Evolutionary conservation across 495 filamentous ascomycete species (phyloP), one percentile per base, ranked within the genome.

Genomic region (Trichoderma orchidacearum): DNA sequence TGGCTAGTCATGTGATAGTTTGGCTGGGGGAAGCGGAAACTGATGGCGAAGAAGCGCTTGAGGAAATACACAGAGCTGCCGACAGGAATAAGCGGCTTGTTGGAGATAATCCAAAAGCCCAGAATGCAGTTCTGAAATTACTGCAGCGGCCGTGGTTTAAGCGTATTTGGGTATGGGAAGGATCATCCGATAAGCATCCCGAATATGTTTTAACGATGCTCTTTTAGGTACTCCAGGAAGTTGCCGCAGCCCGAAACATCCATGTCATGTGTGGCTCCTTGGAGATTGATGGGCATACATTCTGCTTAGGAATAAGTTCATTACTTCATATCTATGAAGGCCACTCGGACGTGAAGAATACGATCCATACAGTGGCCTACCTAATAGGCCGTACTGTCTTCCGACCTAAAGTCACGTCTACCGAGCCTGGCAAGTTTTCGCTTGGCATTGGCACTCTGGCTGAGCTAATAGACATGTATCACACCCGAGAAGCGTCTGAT

Each of bases 381-480:
- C 9, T 41, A 7, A 41, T 41, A 41, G n/a, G 36, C 4, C 36
- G 36, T 17, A 18, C 13, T 6, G 5, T 41, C 1, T 21, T 41
- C 21, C n/a, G 13, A 17, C n/a, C 36, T 8, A 41, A 41, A 17
- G 2, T 6, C 13, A 7, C 36, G n/a, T 17, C n/a, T 41, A 41
- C n/a, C 5, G 13, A 41, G 9, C 1, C 36, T 0, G n/a, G 36
- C n/a, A 41, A 0, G n/a, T 41, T 41, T 17, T 41, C 36, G 36
- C 36, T 41, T 0, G 8, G 7, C 9, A 41, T 41, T 6, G 3
- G 12, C 5, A 15, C 5, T 18, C 36, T 72, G 41, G 56, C 61
- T 28, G 58, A 69, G 56, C 58, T 72, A 34, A 55, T 70, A 30
- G 65, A 67, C 55, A 68, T 70, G 61, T 69, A 69, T 57, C 62